Base-by-base conservation (phyloP, 1,284 basidiomycete species). In the Ceratobasidium sp. region DNA sequence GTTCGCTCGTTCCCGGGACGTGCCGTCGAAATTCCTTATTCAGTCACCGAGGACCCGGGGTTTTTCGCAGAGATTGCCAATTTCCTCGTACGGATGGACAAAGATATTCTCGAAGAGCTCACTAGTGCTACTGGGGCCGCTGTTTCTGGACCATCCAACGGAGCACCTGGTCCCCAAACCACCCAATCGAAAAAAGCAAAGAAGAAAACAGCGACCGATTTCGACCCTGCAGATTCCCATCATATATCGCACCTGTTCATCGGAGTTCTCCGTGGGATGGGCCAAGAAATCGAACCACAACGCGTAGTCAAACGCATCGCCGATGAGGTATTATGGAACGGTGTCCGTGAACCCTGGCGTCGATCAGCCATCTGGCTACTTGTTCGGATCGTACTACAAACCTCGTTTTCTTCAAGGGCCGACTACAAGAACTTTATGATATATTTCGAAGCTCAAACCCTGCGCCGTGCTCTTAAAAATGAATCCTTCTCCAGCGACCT, bases 371-470 rank as follows among this genome's bases (percentile, higher is more conserved):
- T 86, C 1, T 87, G 85, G 85, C 82, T 86, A 3, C 76, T 86
- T 19, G 79, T 87, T 45, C 84, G 85, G 8, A 84, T 88, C 1
- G 81, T 83, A 0, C 75, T 88, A 3, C 87, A 89, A 74, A 85
- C 84, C 0, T 80, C 84, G 0, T 79, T 87, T 9, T 62, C 59
- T 1, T 29, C 15, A 6, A 22, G 66, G 19, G 19, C 6, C 31
- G 56, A 50, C 0, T 89, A 88, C 81, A 89, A 89, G 75, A 24
- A 57, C 0, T 89, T 89, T 77, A 84, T 88, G 78, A 67, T 83
- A 0, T 86, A 82, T 63, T 78, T 86, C 45, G 80, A 86, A 75
- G 79, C 83, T 5, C 51, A 76, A 6, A 75, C 87, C 5, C 79
- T 85, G 1, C 33, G 60, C n/a, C 29, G 45, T 1, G 27, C 48